A percentile compares a stretch with the other conserved stretches of the same genome.
These are phyloP conservation scores for Arthromyces matolae DNA, from an alignment of 768 basidiomycete genomes.

Conservation along the genomic window DNA sequence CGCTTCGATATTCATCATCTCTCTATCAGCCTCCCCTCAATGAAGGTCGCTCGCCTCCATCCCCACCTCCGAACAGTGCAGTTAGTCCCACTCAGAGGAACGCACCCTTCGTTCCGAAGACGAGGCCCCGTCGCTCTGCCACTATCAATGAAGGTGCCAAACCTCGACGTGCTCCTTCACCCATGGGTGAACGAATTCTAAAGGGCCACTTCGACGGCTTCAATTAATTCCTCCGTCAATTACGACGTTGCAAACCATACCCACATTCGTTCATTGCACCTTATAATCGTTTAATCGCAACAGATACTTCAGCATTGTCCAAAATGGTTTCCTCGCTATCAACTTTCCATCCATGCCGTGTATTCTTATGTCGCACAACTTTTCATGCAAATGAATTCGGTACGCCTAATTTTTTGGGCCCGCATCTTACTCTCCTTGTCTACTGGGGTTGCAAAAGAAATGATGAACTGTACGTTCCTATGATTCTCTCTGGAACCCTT, in stretches of 20 bases:
- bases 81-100: constrained; percentile 34
- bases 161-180: constrained; percentile 69
- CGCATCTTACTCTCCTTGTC: constrained; percentile 4
- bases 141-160: constrained; percentile 49
- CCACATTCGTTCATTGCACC: constrained; percentile 32
- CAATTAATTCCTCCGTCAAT: constrained; percentile 43
- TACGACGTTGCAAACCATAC: constrained; percentile 29
- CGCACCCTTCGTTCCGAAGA: constrained; percentile 27
- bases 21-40: constrained; percentile 23
- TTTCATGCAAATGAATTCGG: not conserved
- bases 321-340: not conserved
- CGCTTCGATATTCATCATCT: constrained; percentile 12
- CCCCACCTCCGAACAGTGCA: constrained; percentile 51
- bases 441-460: not conserved
- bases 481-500: not conserved
- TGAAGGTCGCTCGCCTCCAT: constrained; percentile 32
- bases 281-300: constrained; percentile 12
- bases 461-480: constrained; percentile 1
- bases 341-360: not conserved
- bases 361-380: constrained; percentile 4
- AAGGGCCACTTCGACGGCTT: constrained; percentile 92
- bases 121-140: constrained; percentile 53
- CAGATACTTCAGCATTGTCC: not conserved
- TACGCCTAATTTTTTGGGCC: constrained; percentile 4
- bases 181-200: constrained; percentile 88